Evolutionary conservation across 2,329 filamentous ascomycete species (phyloP), one percentile per base, ranked within the genome.

Genomic region (Amauroascus verrucosus): DNA sequence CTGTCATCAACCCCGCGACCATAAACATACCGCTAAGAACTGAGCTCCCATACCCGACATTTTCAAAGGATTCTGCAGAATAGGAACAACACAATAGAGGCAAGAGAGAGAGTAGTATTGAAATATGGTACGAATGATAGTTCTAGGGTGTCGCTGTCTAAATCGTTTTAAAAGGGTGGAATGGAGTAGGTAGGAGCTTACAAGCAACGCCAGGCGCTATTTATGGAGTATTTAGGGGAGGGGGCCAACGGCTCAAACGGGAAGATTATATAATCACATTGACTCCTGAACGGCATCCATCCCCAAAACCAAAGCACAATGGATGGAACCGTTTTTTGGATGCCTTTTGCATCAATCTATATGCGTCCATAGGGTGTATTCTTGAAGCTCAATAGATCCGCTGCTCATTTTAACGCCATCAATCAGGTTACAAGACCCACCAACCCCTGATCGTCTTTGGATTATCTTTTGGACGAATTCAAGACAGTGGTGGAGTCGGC

Each of bases 31-130:
- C 51, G 51, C 51, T 43, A 48, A 26, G 44, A 53, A 48, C 45
- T 48, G 43, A 48, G 50, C 40, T 52, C 45, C 51, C 51, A 53
- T 53, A 33, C 51, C 45, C 35, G 51, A 48, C 51, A 53, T 53
- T 35, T 48, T 48, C 3, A 48, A 41, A 41, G 22, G 18, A 38
- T 22, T 41, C 43, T 1, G 38, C 13, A 6, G 24, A 16, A 24
- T 33, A 16, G 22, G 26, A 14, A 38, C 9, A 20, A 13, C 37
- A 43, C 7, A 14, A 43, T 43, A 6, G 30, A 30, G 9, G 38
- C 20, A 6, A 28, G 22, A 18, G 22, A 51, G 30, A 35, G n/a
- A 35, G 16, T 14, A 22, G 18, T 20, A 14, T 9, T 37, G 33
- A 9, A 22, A 41, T 13, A 28, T 30, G 20, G 32, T 37, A 9